Conservation (phyloP, 225 moss, liverwort and hornwort genomes). For the Ulota crispa region DNA sequence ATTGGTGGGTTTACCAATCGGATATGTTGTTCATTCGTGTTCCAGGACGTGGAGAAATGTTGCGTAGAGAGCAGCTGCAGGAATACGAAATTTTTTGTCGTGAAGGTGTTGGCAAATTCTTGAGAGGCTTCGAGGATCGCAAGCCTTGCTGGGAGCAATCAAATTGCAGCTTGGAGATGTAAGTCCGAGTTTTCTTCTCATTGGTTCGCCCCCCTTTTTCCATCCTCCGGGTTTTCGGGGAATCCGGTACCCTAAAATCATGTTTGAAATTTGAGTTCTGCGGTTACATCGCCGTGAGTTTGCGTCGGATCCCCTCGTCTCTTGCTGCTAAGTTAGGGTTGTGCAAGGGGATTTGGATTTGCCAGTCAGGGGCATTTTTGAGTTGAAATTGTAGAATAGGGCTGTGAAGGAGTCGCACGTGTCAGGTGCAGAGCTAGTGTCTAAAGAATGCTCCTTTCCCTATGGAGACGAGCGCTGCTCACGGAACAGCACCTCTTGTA, state of each 20-base stretch:
- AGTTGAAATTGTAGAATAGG: neutral
- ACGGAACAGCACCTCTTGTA: no score
- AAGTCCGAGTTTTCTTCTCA: slow-evolving; percentile 2
- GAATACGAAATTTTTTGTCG: neutral
- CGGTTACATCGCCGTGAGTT: no score
- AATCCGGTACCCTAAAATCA: neutral
- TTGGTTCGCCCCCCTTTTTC: neutral
- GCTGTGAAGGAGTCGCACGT: neutral
- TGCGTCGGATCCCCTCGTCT: neutral
- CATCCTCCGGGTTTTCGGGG: slow-evolving; percentile 1
- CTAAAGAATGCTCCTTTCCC: neutral
- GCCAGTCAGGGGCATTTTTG: neutral
- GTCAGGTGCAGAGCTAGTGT: neutral
- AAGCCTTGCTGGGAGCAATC: neutral
- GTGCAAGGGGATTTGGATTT: neutral
- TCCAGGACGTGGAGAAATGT: slow-evolving; percentile 25
- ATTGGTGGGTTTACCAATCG: neutral
- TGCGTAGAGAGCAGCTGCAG: slow-evolving; percentile 16
- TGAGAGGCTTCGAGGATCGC: slow-evolving; percentile 13
- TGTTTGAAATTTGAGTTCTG: neutral
- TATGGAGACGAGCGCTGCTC: no score
- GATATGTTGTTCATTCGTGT: neutral
- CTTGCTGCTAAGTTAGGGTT: neutral
- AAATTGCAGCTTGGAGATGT: slow-evolving; percentile 2
- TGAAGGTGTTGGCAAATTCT: slow-evolving; percentile 4